Evolutionary conservation across 257 asterid genomes (phyloP).

Genomic region (Scutellaria baicalensis): DNA sequence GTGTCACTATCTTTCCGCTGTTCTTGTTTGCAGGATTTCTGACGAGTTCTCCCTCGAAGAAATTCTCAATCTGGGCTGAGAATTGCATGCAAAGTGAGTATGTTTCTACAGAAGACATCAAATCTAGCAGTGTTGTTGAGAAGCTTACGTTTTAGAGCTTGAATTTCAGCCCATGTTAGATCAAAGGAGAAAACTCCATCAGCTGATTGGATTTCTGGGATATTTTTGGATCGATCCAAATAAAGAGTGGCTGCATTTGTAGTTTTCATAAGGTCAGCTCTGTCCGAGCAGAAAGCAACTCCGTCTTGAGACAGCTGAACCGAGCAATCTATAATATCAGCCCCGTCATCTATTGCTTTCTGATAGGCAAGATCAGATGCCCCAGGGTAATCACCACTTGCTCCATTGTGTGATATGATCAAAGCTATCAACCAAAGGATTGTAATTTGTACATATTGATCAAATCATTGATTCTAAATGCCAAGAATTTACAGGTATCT

Average conservation of each 20-base stretch:
- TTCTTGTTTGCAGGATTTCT: conserved; percentile 70
- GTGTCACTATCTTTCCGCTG: conserved; percentile 59
- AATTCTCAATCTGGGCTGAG: conserved; percentile 61
- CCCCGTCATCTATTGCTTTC: conserved; percentile 80
- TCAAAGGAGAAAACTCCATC: conserved; percentile 86
- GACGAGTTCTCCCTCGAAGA: conserved; percentile 22
- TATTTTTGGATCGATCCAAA: conserved; percentile 35
- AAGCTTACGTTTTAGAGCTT: conserved; percentile 54
- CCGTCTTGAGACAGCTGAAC: conserved; percentile 92
- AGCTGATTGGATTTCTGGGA: conserved; percentile 46
- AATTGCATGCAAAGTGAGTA: background rate
- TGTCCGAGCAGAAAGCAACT: conserved; percentile 69
- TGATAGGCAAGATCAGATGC: conserved; percentile 80
- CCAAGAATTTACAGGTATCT: background rate
- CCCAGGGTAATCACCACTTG: conserved; percentile 87
- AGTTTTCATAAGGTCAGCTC: conserved; percentile 62
- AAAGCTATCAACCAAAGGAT: conserved; percentile 26
- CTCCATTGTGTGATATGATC: conserved; percentile 83
- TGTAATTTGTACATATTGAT: background rate
- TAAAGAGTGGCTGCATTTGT: conserved; percentile 67
- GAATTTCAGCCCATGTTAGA: conserved; percentile 73
- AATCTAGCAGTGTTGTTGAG: background rate
- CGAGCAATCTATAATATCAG: conserved; percentile 81
- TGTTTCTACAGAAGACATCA: background rate
- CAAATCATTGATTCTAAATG: background rate